A percentile compares a stretch with the other conserved stretches of the same genome.
Conservation (phyloP, 2,329 filamentous ascomycete genomes). For the Salinomyces thailandicus region DNA sequence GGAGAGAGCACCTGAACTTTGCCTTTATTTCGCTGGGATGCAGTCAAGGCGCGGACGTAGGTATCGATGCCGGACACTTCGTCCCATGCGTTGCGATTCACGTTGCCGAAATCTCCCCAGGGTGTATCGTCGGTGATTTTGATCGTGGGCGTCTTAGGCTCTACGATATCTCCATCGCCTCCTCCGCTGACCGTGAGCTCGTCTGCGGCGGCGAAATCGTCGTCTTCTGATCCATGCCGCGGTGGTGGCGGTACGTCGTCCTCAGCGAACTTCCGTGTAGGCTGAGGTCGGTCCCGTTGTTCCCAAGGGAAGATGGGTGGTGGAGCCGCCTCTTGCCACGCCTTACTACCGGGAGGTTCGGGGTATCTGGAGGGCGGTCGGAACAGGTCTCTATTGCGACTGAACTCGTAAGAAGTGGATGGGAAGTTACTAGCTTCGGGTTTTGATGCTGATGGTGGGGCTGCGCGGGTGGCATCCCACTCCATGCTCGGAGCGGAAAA, state of each 20-base stretch:
- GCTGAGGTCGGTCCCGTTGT: slow-evolving; percentile 48
- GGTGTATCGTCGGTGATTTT: slow-evolving; percentile 43
- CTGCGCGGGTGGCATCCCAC: slow-evolving; percentile 54
- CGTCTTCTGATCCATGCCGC: slow-evolving; percentile 11
- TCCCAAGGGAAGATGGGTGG: slow-evolving; percentile 90
- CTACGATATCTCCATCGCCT: slow-evolving; percentile 3
- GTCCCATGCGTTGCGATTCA: slow-evolving; percentile 78
- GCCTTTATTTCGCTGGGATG: slow-evolving; percentile 49
- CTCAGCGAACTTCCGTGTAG: slow-evolving; percentile 56
- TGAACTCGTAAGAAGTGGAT: slow-evolving; percentile 71
- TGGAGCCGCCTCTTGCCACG: slow-evolving; percentile 46
- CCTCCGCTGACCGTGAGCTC: slow-evolving; percentile 21
- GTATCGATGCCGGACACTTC: slow-evolving; percentile 76
- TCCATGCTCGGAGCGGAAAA: slow-evolving; percentile 49
- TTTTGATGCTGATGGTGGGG: slow-evolving; percentile 53
- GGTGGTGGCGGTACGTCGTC: slow-evolving; percentile 29
- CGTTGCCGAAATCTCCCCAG: slow-evolving; percentile 60
- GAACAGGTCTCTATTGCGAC: slow-evolving; percentile 62
- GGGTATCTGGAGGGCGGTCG: slow-evolving; percentile 67
- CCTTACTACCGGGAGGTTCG: slow-evolving; percentile 55
- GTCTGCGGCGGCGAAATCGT: slow-evolving; percentile 13
- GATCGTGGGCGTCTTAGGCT: slow-evolving; percentile 36
- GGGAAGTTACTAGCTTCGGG: slow-evolving; percentile 84
- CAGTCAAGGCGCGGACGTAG: slow-evolving; percentile 64
- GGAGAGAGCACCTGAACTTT: slow-evolving; percentile 19